phyloP scores from a whole-genome alignment of 2,329 filamentous ascomycete species.

The Thyridium curvatum region DNA sequence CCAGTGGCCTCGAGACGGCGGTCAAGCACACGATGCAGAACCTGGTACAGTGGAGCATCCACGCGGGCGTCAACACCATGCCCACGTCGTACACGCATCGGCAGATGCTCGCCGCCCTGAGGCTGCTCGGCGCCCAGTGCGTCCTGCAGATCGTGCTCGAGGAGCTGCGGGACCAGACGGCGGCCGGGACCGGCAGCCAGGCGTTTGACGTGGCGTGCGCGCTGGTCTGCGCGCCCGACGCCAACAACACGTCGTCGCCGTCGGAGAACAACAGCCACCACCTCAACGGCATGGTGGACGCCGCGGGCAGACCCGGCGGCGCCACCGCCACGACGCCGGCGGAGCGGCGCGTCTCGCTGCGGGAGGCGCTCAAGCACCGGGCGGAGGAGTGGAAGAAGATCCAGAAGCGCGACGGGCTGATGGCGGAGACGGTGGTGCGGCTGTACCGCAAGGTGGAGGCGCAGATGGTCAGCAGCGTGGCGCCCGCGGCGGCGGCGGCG shows the following conservation, averaged over 20 bases:
- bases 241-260: constrained; percentile 28
- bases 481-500: constrained; percentile 24
- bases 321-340: constrained; percentile 23
- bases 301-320: constrained; percentile 15
- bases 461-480: constrained; percentile 39
- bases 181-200: constrained; percentile 47
- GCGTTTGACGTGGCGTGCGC: constrained; percentile 65
- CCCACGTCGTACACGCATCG: constrained; percentile 67
- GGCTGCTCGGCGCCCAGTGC: constrained; percentile 54
- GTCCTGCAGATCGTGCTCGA: constrained; percentile 59
- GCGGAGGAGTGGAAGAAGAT: constrained; percentile 51
- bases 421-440: constrained; percentile 57
- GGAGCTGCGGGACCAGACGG: constrained; percentile 56
- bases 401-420: constrained; percentile 31
- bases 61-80: constrained; percentile 43
- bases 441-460: constrained; percentile 59
- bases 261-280: constrained; percentile 5
- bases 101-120: constrained; percentile 55
- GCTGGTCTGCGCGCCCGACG: constrained; percentile 62
- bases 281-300: constrained; percentile 20
- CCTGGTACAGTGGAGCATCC: constrained; percentile 61
- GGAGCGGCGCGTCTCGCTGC: constrained; percentile 49
- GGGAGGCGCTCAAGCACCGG: constrained; percentile 51
- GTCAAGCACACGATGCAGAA: constrained; percentile 56
- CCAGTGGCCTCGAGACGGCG: constrained; percentile 49